Percentiles rank a stretch among this genome's conserved stretches.
phyloP scores from a whole-genome alignment of 257 asterid species.

The Voacanga thouarsii region DNA sequence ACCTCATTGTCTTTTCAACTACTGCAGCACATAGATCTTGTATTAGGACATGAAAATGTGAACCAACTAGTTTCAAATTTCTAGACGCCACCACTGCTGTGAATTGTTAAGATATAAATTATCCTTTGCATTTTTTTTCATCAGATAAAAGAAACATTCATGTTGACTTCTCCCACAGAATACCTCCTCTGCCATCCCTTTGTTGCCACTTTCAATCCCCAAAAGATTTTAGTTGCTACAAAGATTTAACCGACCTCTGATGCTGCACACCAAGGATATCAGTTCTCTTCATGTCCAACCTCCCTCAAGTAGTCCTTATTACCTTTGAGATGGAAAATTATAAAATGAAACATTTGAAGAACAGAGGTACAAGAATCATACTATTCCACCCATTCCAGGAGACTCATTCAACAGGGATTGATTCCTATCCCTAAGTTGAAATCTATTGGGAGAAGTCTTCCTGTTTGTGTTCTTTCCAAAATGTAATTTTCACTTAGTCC shows the following conservation, averaged over 20 bases:
- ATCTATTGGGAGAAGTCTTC: not conserved
- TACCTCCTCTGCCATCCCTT: not conserved
- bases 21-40: not conserved
- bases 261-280: not conserved
- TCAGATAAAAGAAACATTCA: not conserved
- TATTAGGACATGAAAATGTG: not conserved
- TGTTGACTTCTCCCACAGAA: not conserved
- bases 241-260: not conserved
- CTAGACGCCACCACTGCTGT: not conserved
- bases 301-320: not conserved
- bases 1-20: not conserved
- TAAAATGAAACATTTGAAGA: not conserved
- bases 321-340: not conserved
- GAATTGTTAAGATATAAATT: not conserved
- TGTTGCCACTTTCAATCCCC: slow-evolving; percentile 1
- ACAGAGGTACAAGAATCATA: not conserved
- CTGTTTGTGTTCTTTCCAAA: not conserved
- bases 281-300: not conserved
- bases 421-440: not conserved
- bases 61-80: not conserved
- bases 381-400: not conserved
- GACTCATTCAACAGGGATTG: not conserved
- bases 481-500: not conserved
- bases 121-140: not conserved
- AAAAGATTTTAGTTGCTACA: not conserved